Base-by-base conservation (phyloP, 805 yeast species). In the Metschnikowia borealis region DNA sequence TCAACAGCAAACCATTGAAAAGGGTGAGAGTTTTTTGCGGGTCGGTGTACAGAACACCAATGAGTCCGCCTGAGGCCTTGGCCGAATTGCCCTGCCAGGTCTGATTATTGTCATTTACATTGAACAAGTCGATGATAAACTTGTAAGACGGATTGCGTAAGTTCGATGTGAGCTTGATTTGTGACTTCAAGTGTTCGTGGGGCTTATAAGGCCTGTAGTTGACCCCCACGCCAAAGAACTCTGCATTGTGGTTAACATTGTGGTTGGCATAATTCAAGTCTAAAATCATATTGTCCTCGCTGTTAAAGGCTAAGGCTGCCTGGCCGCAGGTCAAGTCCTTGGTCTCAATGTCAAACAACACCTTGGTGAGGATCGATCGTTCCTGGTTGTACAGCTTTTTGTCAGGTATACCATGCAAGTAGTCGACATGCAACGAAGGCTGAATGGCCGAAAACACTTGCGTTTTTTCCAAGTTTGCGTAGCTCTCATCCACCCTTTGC, bases 1-100 rank as follows among this genome's bases (percentile, higher is more conserved):
- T 71, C 14, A 84, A 69, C 17, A 84, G 78, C n/a, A 86, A 57
- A 6, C 96, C 96, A 13, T 73, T 60, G 29, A 71, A 55, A 13
- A 62, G 37, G 23, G 61, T 48, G 45, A 77, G 55, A 5, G 67
- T 65, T 6, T 60, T 58, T 2, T 52, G 50, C 35, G 55, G 56
- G 51, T 50, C 54, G 44, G 43, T 14, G 57, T 70, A 69, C 61
- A 75, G 70, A 54, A 75, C 67, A 40, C 88, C 89, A n/a, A 79
- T 62, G 29, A 66, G 57, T 10, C 81, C 81, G 18, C 81, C 80
- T 8, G 74, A 67, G 10, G 75, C 62, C 40, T 85, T 83, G 50
- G 82, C 82, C 33, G 82, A 79, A 34, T 82, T 75, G 67, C 75
- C 58, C 71, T 74, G 65, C 85, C 78, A 57, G 74, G 71, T 23